phyloP scores from a whole-genome alignment of 331 rosid genomes.

The Arachis monticola region DNA sequence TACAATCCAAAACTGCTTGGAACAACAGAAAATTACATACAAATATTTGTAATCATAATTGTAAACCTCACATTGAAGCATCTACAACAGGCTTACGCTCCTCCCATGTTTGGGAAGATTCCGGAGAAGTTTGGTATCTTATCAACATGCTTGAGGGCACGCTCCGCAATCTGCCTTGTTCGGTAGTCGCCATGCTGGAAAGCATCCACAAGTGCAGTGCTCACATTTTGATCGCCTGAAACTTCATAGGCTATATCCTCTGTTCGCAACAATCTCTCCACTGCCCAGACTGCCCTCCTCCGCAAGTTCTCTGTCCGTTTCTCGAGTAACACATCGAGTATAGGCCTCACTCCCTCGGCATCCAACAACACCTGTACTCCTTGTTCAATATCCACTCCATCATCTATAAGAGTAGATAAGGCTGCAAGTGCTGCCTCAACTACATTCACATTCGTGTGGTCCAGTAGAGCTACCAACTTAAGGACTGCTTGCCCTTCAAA shows the following conservation, averaged over 20 bases:
- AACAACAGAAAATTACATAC: constrained; percentile 46
- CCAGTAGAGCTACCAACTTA: constrained; percentile 84
- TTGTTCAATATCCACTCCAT: constrained; percentile 81
- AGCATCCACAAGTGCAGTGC: constrained; percentile 96
- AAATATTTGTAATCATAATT: constrained; percentile 18
- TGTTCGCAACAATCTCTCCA: constrained; percentile 84
- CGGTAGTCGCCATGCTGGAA: constrained; percentile 93
- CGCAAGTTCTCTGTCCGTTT: constrained; percentile 78
- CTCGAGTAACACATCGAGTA: constrained; percentile 81
- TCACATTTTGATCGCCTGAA: constrained; percentile 82
- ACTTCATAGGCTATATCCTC: constrained; percentile 81
- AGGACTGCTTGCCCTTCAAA: constrained; percentile 78
- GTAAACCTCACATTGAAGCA: constrained; percentile 34
- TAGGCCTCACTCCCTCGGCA: constrained; percentile 80
- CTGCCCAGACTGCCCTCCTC: constrained; percentile 94
- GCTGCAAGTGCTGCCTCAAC: constrained; percentile 97
- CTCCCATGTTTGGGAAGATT: constrained; percentile 70
- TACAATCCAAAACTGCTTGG: constrained; percentile 45
- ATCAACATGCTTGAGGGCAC: constrained; percentile 91
- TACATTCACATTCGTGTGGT: constrained; percentile 88
- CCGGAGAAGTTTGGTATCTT: constrained; percentile 98
- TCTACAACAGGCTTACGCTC: constrained; percentile 35
- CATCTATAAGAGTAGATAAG: constrained; percentile 80
- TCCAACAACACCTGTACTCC: constrained; percentile 76
- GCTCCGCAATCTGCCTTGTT: constrained; percentile 95